phyloP scores from a whole-genome alignment of 306 rosid species.

The Acmispon strigosus region DNA sequence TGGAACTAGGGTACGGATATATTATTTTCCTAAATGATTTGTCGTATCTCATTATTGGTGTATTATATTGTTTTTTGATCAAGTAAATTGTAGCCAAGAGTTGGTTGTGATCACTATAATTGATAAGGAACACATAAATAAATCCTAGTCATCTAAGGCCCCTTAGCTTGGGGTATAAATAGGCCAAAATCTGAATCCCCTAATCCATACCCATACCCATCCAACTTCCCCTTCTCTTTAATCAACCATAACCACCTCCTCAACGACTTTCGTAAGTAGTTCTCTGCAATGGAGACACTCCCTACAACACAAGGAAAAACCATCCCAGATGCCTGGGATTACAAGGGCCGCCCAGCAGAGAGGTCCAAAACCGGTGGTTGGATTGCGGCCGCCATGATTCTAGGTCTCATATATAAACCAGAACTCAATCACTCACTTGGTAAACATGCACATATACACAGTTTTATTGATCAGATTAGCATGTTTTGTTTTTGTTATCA shows the following conservation, averaged over 20 bases:
- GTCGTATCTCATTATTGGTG: slow-evolving; percentile 10
- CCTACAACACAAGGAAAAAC: slow-evolving; percentile 47
- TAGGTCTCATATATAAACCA: slow-evolving; percentile 32
- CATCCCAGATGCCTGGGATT: slow-evolving; percentile 71
- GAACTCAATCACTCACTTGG: no score
- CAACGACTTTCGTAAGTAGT: not conserved
- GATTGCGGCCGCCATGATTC: slow-evolving; percentile 78
- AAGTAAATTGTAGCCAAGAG: not conserved
- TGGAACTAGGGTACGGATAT: no score
- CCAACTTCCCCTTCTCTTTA: not conserved
- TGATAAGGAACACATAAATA: not conserved
- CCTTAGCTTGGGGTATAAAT: not conserved
- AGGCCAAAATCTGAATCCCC: not conserved
- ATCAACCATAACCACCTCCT: no score
- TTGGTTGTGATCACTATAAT: not conserved
- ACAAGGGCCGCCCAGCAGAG: slow-evolving; percentile 61
- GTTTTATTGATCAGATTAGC: no score
- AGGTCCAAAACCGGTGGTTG: slow-evolving; percentile 68
- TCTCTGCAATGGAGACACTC: slow-evolving; percentile 19
- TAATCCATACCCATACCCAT: not conserved
- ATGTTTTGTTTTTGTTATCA: not conserved
- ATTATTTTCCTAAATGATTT: not conserved
- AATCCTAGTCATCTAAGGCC: not conserved
- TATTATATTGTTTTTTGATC: not conserved
- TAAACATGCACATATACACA: no score